Base-by-base conservation (phyloP, 805 yeast genomes). In the Hanseniaspora meyeri region DNA sequence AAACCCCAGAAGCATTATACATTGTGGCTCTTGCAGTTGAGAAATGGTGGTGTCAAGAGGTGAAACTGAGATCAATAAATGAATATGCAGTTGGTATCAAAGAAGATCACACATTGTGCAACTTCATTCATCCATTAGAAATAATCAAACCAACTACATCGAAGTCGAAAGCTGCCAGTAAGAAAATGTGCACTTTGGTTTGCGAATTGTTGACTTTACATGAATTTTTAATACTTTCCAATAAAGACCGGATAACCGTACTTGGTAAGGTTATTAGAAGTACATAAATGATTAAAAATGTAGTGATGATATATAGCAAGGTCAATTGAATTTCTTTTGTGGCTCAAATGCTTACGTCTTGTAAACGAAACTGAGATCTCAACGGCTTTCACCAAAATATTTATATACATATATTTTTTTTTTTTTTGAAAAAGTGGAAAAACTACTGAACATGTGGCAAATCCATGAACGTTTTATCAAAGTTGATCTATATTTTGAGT, bases 21-120 rank as follows among this genome's bases (percentile, higher is more conserved):
- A 64, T 75, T 1, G 67, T 75, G 0, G 56, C 63, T 4, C 51
- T 45, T 12, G 76, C 74, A 0, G 63, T 82, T 2, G 45, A 63
- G 0, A 67, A 64, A 4, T 85, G 93, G 93, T 85, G 91, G 91
- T 59, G 63, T 0, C 72, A 70, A 32, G 91, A 85, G 64, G 42
- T 74, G 20, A 61, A 62, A 2, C 65, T 67, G 27, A 64, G 90
- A 52, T 74, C 70, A 55, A 32, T 6, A 3, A 14, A 40, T 32
- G 10, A 19, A 5, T 42, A 42, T 24, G 10, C 14, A 16, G 4
- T 12, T 5, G 31, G 14, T 12, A 8, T 10, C 14, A 34, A 36
- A 10, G 10, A 27, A 34, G 43, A 42, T 7, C 14, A 19, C 9
- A 40, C 20, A 11, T 9, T 32, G 14, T 36, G 49, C 17, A 16